Evolutionary conservation across 768 basidiomycete genomes (phyloP), one percentile per base, ranked within the genome.

Genomic region (Clathrus columnatus): DNA sequence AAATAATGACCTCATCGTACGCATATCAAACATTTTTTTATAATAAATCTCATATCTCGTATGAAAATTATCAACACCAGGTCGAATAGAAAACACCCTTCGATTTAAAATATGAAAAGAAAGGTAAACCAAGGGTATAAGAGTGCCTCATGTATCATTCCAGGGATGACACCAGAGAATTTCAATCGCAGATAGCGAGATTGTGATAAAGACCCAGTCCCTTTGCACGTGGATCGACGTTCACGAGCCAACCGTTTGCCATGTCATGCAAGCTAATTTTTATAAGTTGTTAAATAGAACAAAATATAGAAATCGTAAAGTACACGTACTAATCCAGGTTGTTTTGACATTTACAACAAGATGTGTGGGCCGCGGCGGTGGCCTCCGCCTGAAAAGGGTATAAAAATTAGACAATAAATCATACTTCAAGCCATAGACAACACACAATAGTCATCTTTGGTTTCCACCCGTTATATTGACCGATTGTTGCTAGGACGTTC

Each of bases 271-370:
- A 63, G 67, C 85, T 88, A 59, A 14, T 5, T 36, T 18, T 6
- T 27, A 51, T 48, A 8, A 24, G 45, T 20, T 26, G 1, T 26
- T 58, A 18, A 58, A 49, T 21, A 17, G 51, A 41, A 29, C 23
- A 57, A 41, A 41, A 24, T 32, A 2, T 42, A 57, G 20, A 20
- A 28, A 28, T 17, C 10, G 28, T 2, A 26, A 28, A 52, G 52
- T 28, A 73, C 84, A 61, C n/a, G n/a, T 63, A 85, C 87, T 93
- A 93, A 70, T 91, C 91, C 48, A 89, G 73, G 71, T 92, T 92
- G 65, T 89, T 84, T 73, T 91, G 89, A 67, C 84, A 84, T 45
- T 66, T 70, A 68, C 84, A 87, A 72, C 85, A 87, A 48, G 63
- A 29, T 0, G 73, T 69, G 48, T 71, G 50, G 10, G 72, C 76